Conservation (phyloP, 805 yeast genomes). For the Metschnikowia rubicola region DNA sequence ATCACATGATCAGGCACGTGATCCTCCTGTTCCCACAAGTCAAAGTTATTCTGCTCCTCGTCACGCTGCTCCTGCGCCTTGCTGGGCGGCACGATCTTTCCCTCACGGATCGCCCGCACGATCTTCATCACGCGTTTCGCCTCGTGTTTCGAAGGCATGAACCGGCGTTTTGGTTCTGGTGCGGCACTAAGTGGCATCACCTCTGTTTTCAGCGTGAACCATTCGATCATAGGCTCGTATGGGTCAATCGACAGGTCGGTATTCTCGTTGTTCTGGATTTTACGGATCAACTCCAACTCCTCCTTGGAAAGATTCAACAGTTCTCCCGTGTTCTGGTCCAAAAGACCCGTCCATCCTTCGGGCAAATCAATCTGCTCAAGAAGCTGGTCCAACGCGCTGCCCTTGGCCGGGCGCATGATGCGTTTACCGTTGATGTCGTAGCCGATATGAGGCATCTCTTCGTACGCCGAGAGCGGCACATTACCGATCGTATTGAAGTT, state of each 20-base stretch:
- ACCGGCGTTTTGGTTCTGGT: slow-evolving; percentile 97
- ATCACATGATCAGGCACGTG: slow-evolving; percentile 68
- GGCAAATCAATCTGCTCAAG: slow-evolving; percentile 91
- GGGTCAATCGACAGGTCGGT: slow-evolving; percentile 81
- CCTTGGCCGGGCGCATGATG: slow-evolving; percentile 98
- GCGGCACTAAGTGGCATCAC: slow-evolving; percentile 88
- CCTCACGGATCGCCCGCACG: slow-evolving; percentile 94
- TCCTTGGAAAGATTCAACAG: slow-evolving; percentile 79
- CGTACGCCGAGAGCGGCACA: slow-evolving; percentile 89
- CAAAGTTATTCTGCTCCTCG: slow-evolving; percentile 56
- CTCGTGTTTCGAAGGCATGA: slow-evolving; percentile 94
- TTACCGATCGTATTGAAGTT: slow-evolving; percentile 85
- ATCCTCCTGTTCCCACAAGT: slow-evolving; percentile 72
- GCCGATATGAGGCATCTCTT: slow-evolving; percentile 95
- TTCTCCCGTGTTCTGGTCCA: slow-evolving; percentile 85
- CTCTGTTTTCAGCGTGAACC: slow-evolving; percentile 86
- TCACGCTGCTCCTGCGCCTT: slow-evolving; percentile 49
- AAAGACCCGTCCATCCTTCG: slow-evolving; percentile 97
- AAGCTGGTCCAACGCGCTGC: slow-evolving; percentile 87
- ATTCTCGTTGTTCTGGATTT: slow-evolving; percentile 79
- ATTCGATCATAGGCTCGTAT: slow-evolving; percentile 90
- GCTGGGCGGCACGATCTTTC: slow-evolving; percentile 80
- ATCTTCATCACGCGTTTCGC: slow-evolving; percentile 95
- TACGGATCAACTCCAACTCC: slow-evolving; percentile 83
- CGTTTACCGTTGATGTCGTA: slow-evolving; percentile 96